Evolutionary conservation across 1,284 basidiomycete genomes (phyloP).

Genomic region (Waitea zeae): DNA sequence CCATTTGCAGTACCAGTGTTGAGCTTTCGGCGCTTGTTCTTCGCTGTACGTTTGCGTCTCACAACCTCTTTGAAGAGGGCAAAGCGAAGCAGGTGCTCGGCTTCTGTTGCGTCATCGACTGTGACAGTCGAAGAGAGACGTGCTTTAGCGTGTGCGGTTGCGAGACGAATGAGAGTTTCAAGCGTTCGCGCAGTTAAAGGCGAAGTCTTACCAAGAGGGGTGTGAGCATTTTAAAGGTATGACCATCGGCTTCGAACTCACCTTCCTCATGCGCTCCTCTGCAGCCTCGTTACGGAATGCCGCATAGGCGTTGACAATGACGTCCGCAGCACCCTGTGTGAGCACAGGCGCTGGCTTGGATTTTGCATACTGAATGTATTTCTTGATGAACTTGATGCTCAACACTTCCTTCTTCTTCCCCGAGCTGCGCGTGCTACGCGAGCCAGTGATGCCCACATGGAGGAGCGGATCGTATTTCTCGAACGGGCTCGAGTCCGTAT

Average conservation of each 20-base stretch:
- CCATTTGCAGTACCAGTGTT: constrained; percentile 39
- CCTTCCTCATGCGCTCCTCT: constrained; percentile 82
- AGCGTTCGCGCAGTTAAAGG: constrained; percentile 97
- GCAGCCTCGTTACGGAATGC: constrained; percentile 85
- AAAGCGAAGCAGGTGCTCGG: constrained; percentile 92
- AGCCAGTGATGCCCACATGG: constrained; percentile 60
- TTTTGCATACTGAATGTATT: constrained; percentile 98
- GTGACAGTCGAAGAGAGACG: constrained; percentile 79
- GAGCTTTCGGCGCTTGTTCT: constrained; percentile 72
- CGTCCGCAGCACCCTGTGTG: constrained; percentile 87
- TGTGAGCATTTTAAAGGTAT: constrained; percentile 1
- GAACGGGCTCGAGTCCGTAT: constrained; percentile 54
- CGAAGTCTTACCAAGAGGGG: constrained; percentile 51
- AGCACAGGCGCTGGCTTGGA: constrained; percentile 71
- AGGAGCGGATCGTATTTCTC: constrained; percentile 96
- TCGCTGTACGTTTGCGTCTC: constrained; percentile 52
- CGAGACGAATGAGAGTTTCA: constrained; percentile 95
- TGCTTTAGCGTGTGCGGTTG: constrained; percentile 96
- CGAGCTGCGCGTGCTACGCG: constrained; percentile 35
- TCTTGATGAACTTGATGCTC: constrained; percentile 91
- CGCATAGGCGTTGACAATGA: constrained; percentile 89
- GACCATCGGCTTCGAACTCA: constrained; percentile 17
- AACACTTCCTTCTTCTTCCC: constrained; percentile 73
- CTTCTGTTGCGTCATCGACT: constrained; percentile 75
- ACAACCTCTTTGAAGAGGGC: constrained; percentile 97